Conservation (phyloP, 148 eudicot genomes). For the Rhododendron ferrugineum region DNA sequence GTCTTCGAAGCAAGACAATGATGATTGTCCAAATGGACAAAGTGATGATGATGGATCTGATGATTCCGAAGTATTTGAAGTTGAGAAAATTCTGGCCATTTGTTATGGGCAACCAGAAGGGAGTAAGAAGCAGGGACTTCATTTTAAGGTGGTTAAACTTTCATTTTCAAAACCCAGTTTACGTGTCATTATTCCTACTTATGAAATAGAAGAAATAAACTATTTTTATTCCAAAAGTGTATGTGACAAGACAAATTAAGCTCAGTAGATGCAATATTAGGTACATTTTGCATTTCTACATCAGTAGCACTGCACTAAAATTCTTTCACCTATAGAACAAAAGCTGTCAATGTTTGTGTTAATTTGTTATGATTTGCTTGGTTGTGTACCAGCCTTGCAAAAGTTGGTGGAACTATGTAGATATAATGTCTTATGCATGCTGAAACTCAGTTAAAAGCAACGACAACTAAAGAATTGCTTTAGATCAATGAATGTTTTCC, state of each 20-base stretch:
- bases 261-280: neutral
- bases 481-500: no score
- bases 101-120: slow-evolving; percentile 66
- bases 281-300: no score
- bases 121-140: slow-evolving; percentile 20
- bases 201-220: neutral
- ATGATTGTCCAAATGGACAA: slow-evolving; percentile 14
- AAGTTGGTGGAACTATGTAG: no score
- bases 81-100: slow-evolving; percentile 47
- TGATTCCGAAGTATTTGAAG: slow-evolving; percentile 54
- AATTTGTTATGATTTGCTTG: no score
- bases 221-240: neutral
- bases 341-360: no score
- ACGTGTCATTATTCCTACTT: neutral
- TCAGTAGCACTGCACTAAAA: no score
- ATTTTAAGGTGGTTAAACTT: slow-evolving; percentile 51
- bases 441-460: no score
- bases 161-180: neutral
- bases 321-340: no score
- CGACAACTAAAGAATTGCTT: no score
- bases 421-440: no score
- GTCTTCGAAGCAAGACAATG: slow-evolving; percentile 9
- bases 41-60: slow-evolving; percentile 25
- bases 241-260: neutral
- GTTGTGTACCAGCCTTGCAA: no score